These are phyloP conservation scores for Drechslerella coelobrocha DNA, from an alignment of 2,329 filamentous ascomycete genomes.

Conservation along the genomic window DNA sequence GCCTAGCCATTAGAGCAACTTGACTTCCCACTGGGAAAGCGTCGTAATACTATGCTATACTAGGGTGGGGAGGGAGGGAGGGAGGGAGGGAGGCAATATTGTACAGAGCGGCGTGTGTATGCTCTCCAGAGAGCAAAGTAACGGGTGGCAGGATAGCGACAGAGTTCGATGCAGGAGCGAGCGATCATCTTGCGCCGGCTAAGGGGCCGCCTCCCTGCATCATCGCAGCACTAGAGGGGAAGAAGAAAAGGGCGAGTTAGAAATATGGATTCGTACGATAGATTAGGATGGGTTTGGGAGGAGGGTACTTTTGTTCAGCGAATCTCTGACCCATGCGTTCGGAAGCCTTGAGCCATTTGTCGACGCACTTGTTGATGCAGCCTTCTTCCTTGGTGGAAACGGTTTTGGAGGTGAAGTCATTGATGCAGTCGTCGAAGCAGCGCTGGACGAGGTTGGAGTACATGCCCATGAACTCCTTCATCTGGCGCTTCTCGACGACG, in stretches of 20 bases:
- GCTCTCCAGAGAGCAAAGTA: neutral
- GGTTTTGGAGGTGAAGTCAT: conserved; percentile 97
- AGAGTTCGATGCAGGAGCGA: neutral
- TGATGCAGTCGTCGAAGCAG: conserved; percentile 97
- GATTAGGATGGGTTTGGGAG: neutral
- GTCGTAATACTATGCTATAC: neutral
- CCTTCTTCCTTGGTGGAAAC: conserved; percentile 85
- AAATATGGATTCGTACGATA: neutral
- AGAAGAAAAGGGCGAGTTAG: neutral
- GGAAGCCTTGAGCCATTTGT: conserved; percentile 92
- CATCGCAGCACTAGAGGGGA: conserved; percentile 32
- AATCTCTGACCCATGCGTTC: conserved; percentile 92
- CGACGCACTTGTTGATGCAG: conserved; percentile 92
- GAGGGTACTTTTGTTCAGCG: conserved; percentile 63
- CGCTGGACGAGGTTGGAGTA: conserved; percentile 61
- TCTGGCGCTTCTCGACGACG: conserved; percentile 96
- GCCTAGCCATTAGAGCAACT: too few species aligned
- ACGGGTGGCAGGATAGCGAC: too few species aligned
- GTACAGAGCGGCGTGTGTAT: conserved; percentile 42
- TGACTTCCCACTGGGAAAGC: too few species aligned
- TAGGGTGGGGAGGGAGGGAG: neutral
- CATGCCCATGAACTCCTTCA: conserved; percentile 99
- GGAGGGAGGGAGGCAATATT: conserved; percentile 8
- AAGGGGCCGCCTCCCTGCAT: conserved; percentile 43
- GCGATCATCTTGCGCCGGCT: conserved; percentile 26